Conservation (phyloP, 139 green algal genomes). For the Volvox reticuliferus region DNA sequence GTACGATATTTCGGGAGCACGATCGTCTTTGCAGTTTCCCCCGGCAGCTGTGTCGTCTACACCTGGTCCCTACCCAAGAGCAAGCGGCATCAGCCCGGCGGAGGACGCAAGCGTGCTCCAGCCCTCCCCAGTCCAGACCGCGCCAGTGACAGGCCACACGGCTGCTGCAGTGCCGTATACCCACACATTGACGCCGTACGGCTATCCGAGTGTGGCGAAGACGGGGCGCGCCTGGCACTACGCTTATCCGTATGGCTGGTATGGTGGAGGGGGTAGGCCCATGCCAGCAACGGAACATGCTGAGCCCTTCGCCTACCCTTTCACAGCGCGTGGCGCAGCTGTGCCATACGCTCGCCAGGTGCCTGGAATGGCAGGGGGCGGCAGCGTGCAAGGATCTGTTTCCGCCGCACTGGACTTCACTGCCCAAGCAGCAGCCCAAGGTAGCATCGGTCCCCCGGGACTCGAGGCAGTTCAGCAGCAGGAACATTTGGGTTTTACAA, state of each 20-base stretch:
- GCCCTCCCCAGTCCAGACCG: background rate
- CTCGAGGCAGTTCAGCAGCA: background rate
- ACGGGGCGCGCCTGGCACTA: background rate
- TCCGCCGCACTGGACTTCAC: background rate
- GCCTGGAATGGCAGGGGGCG: background rate
- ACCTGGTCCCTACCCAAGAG: background rate
- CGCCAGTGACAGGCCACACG: background rate
- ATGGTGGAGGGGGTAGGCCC: background rate
- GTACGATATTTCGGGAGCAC: background rate
- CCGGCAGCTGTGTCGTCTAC: background rate
- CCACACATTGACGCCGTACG: background rate
- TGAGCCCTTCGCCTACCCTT: constrained; percentile 15
- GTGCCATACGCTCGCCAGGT: background rate
- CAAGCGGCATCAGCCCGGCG: background rate
- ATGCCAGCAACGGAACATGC: background rate
- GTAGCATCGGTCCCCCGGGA: background rate
- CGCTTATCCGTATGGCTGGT: constrained; percentile 7
- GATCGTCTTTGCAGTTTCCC: background rate
- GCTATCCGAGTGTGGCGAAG: background rate
- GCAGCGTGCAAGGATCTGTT: background rate
- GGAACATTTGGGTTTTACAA: background rate
- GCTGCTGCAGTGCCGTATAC: background rate
- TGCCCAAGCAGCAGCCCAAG: background rate
- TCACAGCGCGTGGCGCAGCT: background rate
- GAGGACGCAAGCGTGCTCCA: background rate